A percentile compares a stretch with the other conserved stretches of the same genome.
phyloP scores from a whole-genome alignment of 352 stramenopile species.

The Globisporangium megalacanthum region DNA sequence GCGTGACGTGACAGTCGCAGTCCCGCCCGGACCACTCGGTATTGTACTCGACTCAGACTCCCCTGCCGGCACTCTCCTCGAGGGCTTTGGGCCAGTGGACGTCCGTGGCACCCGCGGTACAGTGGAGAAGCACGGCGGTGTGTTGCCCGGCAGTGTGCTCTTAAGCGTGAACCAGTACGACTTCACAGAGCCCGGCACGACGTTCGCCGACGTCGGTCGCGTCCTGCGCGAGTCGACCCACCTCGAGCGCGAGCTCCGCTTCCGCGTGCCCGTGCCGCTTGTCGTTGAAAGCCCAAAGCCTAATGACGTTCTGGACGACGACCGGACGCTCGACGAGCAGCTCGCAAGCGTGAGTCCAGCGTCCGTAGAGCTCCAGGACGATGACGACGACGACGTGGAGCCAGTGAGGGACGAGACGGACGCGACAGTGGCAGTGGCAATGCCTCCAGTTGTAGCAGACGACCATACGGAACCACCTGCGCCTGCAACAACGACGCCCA shows the following conservation, averaged over 20 bases:
- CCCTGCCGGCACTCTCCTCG: conserved; percentile 38
- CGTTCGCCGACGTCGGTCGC: conserved; percentile 45
- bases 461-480: too few relatives aligned
- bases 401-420: background rate
- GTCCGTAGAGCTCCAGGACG: conserved; percentile 13
- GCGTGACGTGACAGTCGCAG: conserved; percentile 34
- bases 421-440: too few relatives aligned
- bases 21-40: conserved; percentile 54
- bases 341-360: conserved; percentile 10
- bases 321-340: background rate
- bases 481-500: too few relatives aligned
- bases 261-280: conserved; percentile 26
- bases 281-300: too few relatives aligned
- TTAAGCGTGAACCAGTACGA: conserved; percentile 62
- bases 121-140: conserved; percentile 35
- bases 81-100: conserved; percentile 51
- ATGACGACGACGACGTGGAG: conserved; percentile 6
- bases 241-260: conserved; percentile 39
- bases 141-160: conserved; percentile 40
- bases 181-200: conserved; percentile 34
- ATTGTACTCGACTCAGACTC: conserved; percentile 57
- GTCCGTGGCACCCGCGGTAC: conserved; percentile 31
- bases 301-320: background rate
- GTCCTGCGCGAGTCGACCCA: conserved; percentile 54
- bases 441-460: too few relatives aligned